These are phyloP conservation scores for Emergomyces pasteurianus DNA, from an alignment of 2,329 filamentous ascomycete species.

Conservation along the genomic window DNA sequence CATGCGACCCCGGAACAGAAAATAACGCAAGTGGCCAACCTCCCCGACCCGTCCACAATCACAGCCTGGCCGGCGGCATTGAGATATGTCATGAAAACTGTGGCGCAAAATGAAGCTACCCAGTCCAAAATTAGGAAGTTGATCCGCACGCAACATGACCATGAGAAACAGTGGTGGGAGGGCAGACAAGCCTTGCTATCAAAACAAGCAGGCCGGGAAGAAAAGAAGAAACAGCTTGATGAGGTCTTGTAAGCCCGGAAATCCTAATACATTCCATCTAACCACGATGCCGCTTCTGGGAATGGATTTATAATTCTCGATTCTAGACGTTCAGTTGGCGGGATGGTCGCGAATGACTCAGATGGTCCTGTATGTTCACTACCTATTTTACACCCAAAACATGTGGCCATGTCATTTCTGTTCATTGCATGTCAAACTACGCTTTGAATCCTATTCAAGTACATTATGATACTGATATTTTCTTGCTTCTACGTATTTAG, in stretches of 20 bases:
- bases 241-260: slow-evolving; percentile 38
- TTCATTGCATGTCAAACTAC: not conserved
- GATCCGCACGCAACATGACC: slow-evolving; percentile 50
- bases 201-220: slow-evolving; percentile 40
- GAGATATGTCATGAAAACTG: slow-evolving; percentile 39
- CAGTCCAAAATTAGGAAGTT: slow-evolving; percentile 41
- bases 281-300: slow-evolving; percentile 6
- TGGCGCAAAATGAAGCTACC: slow-evolving; percentile 34
- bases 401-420: not conserved
- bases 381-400: not conserved
- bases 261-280: not conserved
- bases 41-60: slow-evolving; percentile 34
- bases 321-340: slow-evolving; percentile 35
- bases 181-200: slow-evolving; percentile 40
- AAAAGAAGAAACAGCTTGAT: slow-evolving; percentile 43
- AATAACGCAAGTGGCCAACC: not conserved
- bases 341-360: slow-evolving; percentile 23
- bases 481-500: slow-evolving; percentile 15
- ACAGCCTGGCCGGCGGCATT: slow-evolving; percentile 41
- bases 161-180: slow-evolving; percentile 51
- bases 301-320: not conserved
- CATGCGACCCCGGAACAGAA: not conserved
- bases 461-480: not conserved
- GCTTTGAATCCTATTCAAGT: not conserved
- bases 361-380: slow-evolving; percentile 20